Evolutionary conservation across 192 early-diverging fungal genomes (phyloP).

Genomic region (Backusella australiensis): DNA sequence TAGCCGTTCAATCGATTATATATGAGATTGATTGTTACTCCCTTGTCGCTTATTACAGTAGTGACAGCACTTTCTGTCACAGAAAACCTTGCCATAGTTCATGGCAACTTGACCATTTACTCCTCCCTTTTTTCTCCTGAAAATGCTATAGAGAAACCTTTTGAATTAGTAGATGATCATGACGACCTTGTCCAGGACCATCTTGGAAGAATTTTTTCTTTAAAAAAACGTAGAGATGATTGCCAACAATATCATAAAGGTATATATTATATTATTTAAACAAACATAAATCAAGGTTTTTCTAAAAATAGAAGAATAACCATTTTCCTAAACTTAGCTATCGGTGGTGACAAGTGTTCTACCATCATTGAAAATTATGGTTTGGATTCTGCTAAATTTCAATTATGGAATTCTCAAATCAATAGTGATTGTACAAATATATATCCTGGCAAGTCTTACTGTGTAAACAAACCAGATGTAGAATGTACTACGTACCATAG

Average conservation of each 20-base stretch:
- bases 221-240: conserved; percentile 14
- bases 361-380: conserved; percentile 7
- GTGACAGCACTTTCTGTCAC: neutral
- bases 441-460: conserved; percentile 24
- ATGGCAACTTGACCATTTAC: conserved; percentile 8
- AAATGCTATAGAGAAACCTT: neutral
- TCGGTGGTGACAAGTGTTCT: conserved; percentile 19
- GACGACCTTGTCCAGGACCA: neutral
- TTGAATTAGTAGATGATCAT: conserved; percentile 23
- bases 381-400: conserved; percentile 7
- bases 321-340: conserved; percentile 12
- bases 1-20: neutral
- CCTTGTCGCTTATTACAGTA: neutral
- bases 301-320: neutral
- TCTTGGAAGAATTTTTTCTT: neutral
- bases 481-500: neutral
- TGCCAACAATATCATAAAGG: conserved; percentile 21
- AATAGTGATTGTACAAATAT: conserved; percentile 30
- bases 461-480: neutral
- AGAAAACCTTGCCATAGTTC: neutral
- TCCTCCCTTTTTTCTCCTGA: conserved; percentile 10
- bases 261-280: neutral
- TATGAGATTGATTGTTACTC: neutral
- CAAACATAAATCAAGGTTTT: neutral
- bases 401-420: conserved; percentile 22